A percentile compares a stretch with the other conserved stretches of the same genome.
Conservation (phyloP, 768 basidiomycete species). For the Rhizopogon sp. region DNA sequence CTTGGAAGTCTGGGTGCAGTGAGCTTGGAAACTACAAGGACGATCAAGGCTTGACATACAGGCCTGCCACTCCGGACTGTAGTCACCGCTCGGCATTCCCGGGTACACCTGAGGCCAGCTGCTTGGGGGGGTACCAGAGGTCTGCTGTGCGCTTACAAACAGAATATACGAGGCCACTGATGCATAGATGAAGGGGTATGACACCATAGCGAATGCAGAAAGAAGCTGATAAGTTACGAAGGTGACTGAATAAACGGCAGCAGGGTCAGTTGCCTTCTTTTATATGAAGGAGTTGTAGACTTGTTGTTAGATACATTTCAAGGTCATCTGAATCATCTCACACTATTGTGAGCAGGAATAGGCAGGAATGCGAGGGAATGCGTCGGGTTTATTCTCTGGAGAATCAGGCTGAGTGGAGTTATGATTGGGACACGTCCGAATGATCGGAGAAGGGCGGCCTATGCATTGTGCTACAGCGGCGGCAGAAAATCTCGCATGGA, state of each 20-base stretch:
- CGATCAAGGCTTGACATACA: slow-evolving; percentile 35
- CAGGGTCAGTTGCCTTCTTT: background rate
- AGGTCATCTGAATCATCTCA: background rate
- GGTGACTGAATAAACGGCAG: background rate
- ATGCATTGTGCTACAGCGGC: too few species aligned
- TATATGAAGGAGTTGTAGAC: background rate
- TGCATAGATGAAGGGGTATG: slow-evolving; percentile 7
- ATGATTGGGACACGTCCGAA: background rate
- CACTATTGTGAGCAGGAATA: slow-evolving; percentile 6
- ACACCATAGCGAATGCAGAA: slow-evolving; percentile 15
- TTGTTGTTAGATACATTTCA: background rate
- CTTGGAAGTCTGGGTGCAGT: slow-evolving; percentile 47
- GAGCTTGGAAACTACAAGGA: background rate
- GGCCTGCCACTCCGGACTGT: slow-evolving; percentile 55
- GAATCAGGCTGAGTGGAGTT: background rate
- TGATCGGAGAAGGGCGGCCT: background rate
- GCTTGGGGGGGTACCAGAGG: slow-evolving; percentile 19
- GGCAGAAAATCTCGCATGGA: too few species aligned
- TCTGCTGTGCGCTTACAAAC: slow-evolving; percentile 17
- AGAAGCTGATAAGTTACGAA: slow-evolving; percentile 6
- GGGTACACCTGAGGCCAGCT: slow-evolving; percentile 38
- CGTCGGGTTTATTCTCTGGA: background rate
- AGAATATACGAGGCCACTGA: slow-evolving; percentile 1
- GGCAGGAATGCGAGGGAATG: background rate
- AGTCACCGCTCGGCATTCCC: slow-evolving; percentile 40